Evolutionary conservation across 257 asterid genomes (phyloP), one percentile per base, ranked within the genome.

Genomic region (Schizonepeta tenuifolia): DNA sequence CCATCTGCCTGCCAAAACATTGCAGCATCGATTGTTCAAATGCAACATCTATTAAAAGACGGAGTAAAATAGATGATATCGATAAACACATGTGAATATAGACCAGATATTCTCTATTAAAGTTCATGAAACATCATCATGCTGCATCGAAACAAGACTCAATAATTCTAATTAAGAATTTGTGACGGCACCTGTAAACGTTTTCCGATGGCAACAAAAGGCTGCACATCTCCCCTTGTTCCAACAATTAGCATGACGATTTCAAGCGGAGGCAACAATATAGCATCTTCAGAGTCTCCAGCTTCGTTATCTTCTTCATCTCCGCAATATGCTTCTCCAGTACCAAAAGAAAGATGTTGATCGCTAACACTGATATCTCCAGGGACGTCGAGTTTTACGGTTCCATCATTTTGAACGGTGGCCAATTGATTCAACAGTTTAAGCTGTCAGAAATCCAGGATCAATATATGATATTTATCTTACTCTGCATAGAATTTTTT

Each of bases 161-260:
- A 24, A 24, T 24, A 24, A 24, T 24, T 24, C 26, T 24, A 15
- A 31, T 31, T 0, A 31, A 17, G 21, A 38, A n/a, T 18, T 18
- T 4, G 24, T 9, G 51, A 22, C 44, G 5, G 41, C 71, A 92
- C 96, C 92, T 92, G 96, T 75, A 92, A 80, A 62, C 86, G 81
- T 79, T 90, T 90, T 47, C 98, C 98, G 55, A 90, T 92, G 53
- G 96, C 96, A 65, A 89, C 77, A 84, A 92, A 89, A 31, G 98
- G 98, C 72, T 92, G 96, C 43, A 92, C 98, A 70, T 92, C 98
- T 69, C 96, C 98, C 69, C 98, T 81, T 21, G 98, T 89, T 69
- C 98, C 98, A 65, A 92, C 98, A 56, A 92, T 92, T 73, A 92
- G 89, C 90, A 92, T 85, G 77, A 88, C 94, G 67, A 89, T 92